Evolutionary conservation across 768 basidiomycete genomes (phyloP).

Genomic region (Boletales sp.): DNA sequence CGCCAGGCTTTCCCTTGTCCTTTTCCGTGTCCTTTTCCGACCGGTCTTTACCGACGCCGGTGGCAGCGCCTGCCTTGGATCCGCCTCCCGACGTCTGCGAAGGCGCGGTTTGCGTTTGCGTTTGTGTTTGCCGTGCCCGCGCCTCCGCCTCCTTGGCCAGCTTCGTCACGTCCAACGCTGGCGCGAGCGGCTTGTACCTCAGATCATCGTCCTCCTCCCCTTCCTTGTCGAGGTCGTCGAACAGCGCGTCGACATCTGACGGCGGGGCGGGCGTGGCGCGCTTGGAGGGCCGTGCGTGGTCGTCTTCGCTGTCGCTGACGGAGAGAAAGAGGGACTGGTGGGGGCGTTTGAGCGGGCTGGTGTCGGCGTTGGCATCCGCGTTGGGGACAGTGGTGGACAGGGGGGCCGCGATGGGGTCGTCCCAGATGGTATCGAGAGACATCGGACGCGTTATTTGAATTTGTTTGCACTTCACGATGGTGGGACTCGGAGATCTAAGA

Average conservation of each 20-base stretch:
- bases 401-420: constrained; percentile 39
- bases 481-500: too few relatives aligned
- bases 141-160: constrained; percentile 55
- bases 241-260: constrained; percentile 39
- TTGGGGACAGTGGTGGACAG: constrained; percentile 15
- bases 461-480: constrained; percentile 18
- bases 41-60: constrained; percentile 1
- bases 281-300: constrained; percentile 19
- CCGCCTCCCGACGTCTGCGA: constrained; percentile 48
- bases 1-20: constrained; percentile 18
- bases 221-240: constrained; percentile 48
- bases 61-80: constrained; percentile 30
- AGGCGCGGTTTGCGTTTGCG: constrained; percentile 21
- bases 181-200: constrained; percentile 44
- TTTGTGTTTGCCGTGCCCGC: constrained; percentile 25
- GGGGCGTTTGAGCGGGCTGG: constrained; percentile 29
- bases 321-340: constrained; percentile 53
- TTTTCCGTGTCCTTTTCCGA: constrained; percentile 17
- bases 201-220: constrained; percentile 42
- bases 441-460: constrained; percentile 30
- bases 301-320: constrained; percentile 43
- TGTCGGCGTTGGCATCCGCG: constrained; percentile 4
- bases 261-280: constrained; percentile 18
- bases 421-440: constrained; percentile 58
- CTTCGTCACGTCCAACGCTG: constrained; percentile 50